A percentile compares a stretch with the other conserved stretches of the same genome.
These are phyloP conservation scores for Pelargonium myrrhifolium DNA, from an alignment of 441 rosid genomes.

Conservation along the genomic window DNA sequence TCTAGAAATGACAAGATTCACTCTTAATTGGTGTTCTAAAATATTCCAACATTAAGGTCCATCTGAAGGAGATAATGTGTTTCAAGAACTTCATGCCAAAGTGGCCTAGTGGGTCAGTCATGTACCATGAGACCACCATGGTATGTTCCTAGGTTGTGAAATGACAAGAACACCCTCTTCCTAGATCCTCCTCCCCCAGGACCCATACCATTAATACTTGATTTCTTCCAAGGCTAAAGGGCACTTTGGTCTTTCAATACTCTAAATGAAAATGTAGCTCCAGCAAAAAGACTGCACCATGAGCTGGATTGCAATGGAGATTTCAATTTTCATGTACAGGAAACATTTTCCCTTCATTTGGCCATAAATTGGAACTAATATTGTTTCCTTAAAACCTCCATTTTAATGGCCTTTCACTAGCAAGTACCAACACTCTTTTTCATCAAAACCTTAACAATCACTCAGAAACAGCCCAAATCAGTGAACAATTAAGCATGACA, in stretches of 20 bases:
- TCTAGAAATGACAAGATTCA: not conserved
- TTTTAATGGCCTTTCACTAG: not conserved
- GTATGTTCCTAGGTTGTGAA: not conserved
- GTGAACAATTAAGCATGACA: too few species aligned
- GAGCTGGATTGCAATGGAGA: not conserved
- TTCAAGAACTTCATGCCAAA: not conserved
- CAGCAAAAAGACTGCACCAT: not conserved
- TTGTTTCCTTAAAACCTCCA: not conserved
- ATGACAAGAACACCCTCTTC: not conserved
- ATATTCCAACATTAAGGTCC: not conserved
- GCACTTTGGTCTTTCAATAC: not conserved
- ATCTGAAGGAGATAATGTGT: not conserved
- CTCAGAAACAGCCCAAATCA: not conserved
- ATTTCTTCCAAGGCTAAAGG: not conserved
- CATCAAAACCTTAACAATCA: not conserved
- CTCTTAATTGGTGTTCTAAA: not conserved
- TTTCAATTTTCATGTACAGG: too few species aligned
- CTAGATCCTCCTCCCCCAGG: not conserved
- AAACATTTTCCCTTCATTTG: too few species aligned
- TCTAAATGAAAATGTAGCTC: not conserved
- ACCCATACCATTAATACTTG: too few species aligned
- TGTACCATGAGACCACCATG: conserved; percentile 3
- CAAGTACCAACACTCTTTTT: not conserved
- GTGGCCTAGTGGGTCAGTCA: not conserved
- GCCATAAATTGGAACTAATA: too few species aligned